phyloP scores from a whole-genome alignment of 2,329 filamentous ascomycete species.

The Fusarium papillatum region DNA sequence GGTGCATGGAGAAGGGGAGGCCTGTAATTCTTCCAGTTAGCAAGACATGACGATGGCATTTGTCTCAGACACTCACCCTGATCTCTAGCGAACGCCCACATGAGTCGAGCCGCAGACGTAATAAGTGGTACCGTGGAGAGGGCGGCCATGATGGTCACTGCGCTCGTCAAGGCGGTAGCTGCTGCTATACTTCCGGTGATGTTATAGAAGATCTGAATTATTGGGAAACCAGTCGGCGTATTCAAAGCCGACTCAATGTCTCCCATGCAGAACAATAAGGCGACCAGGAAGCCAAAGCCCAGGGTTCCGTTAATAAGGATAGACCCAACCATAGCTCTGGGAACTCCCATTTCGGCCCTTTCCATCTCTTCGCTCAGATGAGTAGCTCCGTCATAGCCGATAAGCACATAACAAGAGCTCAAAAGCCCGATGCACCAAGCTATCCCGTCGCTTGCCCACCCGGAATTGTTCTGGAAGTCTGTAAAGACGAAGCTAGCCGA shows the following conservation, averaged over 20 bases:
- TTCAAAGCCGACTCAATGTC: conserved; percentile 14
- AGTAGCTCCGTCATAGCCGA: conserved; percentile 34
- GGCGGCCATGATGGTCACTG: conserved; percentile 20
- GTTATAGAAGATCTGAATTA: conserved; percentile 32
- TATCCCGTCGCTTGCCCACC: conserved; percentile 14
- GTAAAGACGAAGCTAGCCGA: conserved; percentile 14
- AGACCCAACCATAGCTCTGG: conserved; percentile 24
- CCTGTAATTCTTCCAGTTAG: not conserved
- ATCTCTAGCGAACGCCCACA: conserved; percentile 40
- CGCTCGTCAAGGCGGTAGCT: conserved; percentile 14
- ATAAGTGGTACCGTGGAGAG: conserved; percentile 27
- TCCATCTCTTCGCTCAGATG: conserved; percentile 38
- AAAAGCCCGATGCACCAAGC: conserved; percentile 37
- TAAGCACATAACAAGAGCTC: conserved; percentile 34
- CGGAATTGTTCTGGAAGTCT: conserved; percentile 8
- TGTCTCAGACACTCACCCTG: conserved; percentile 3
- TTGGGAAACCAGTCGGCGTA: conserved; percentile 28
- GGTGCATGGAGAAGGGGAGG: conserved; percentile 1
- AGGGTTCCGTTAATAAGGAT: conserved; percentile 26
- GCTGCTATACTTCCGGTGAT: conserved; percentile 18
- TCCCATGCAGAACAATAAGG: conserved; percentile 32
- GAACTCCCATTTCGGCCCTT: conserved; percentile 22
- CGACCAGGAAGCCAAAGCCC: conserved; percentile 26
- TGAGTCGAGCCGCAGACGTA: conserved; percentile 26
- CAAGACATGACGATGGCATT: not conserved